A percentile compares a stretch with the other conserved stretches of the same genome.
These are phyloP conservation scores for Leishmania lainsoni DNA, from an alignment of 208 protist species.

Conservation along the genomic window DNA sequence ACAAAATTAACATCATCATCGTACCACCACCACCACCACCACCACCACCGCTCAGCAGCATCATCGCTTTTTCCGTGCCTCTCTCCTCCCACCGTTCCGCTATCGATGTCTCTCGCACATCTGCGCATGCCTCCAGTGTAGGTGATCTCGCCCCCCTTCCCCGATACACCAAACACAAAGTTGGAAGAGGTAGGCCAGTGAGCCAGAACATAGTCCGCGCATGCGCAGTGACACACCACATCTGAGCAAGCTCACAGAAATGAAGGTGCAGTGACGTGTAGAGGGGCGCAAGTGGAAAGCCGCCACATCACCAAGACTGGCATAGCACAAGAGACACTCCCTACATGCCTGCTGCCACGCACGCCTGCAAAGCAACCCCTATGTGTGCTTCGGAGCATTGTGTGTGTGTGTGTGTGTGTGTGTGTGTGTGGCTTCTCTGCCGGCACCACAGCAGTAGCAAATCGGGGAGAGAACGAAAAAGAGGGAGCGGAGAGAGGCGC, in stretches of 20 bases:
- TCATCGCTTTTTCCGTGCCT: neutral
- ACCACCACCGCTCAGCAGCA: too few species aligned
- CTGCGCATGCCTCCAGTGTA: neutral
- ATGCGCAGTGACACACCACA: neutral
- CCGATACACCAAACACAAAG: neutral
- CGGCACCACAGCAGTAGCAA: neutral
- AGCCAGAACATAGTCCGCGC: neutral
- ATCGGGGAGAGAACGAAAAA: conserved; percentile 15
- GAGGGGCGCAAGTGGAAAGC: neutral
- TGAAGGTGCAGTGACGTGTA: neutral
- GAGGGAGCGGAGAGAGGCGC: neutral
- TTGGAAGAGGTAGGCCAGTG: neutral
- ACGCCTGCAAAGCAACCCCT: neutral
- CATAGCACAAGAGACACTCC: neutral
- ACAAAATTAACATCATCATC: neutral
- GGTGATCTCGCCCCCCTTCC: neutral
- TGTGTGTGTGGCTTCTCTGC: neutral
- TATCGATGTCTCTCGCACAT: neutral
- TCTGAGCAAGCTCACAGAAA: neutral
- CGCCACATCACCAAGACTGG: neutral
- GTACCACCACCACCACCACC: too few species aligned
- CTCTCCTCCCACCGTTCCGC: neutral
- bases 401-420: neutral
- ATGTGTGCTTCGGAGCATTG: neutral
- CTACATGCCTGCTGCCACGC: neutral